phyloP scores from a whole-genome alignment of 345 rosid genomes.

The Eutrema heterophyllum region DNA sequence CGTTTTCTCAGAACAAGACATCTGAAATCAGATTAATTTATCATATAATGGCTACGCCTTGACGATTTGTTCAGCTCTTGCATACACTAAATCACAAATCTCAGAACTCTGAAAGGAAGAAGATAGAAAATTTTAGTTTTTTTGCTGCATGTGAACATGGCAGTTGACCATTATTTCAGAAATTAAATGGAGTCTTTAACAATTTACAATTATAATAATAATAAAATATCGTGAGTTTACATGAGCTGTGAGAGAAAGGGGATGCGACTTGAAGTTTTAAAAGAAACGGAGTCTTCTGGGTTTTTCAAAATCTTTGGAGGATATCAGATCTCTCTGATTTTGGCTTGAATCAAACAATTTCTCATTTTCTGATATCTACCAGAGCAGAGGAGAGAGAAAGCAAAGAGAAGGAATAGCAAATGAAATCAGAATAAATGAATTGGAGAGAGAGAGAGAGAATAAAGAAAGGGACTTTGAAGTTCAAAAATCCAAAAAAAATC shows the following conservation, averaged over 20 bases:
- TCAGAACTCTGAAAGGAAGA: neutral
- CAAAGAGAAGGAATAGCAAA: neutral
- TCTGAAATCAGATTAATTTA: conserved; percentile 8
- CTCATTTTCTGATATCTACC: neutral
- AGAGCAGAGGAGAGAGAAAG: neutral
- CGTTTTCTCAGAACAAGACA: conserved; percentile 35
- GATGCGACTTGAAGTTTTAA: conserved; percentile 10
- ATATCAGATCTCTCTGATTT: conserved; percentile 4
- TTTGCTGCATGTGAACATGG: conserved; percentile 42
- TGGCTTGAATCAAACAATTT: neutral
- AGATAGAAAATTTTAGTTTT: neutral
- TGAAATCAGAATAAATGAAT: neutral
- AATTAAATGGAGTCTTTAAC: conserved; percentile 15
- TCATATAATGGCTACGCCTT: neutral
- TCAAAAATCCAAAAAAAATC: conserved; percentile 8
- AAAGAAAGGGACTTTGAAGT: neutral
- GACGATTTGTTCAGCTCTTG: conserved; percentile 1
- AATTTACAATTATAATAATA: neutral
- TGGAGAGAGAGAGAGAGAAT: conserved; percentile 20
- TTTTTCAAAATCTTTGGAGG: neutral
- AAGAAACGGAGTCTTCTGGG: neutral
- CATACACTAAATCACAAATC: conserved; percentile 1
- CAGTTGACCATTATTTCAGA: conserved; percentile 27
- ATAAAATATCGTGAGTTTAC: conserved; percentile 22
- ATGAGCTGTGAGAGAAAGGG: conserved; percentile 1